Percentiles rank a stretch among this genome's conserved stretches.
Evolutionary conservation across 2,329 filamentous ascomycete species (phyloP).

Genomic region (Cladophialophora carrionii): DNA sequence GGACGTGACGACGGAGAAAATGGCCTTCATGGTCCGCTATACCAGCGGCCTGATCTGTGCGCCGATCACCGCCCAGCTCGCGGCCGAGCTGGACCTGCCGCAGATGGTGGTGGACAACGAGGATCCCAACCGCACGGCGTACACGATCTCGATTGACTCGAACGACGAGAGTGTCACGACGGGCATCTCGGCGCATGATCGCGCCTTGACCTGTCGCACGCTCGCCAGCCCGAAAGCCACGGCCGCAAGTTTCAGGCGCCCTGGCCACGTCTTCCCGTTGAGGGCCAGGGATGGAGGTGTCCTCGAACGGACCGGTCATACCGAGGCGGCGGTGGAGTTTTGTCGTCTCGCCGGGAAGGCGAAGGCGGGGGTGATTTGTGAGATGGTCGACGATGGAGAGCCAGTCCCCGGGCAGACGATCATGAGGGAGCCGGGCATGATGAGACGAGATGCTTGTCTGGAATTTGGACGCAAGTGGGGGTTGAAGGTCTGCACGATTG

Average conservation of each 20-base stretch:
- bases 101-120: conserved; percentile 78
- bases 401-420: conserved; percentile 62
- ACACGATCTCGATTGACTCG: conserved; percentile 87
- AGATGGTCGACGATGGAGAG: conserved; percentile 85
- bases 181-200: conserved; percentile 87
- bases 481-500: conserved; percentile 92
- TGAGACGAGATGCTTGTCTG: conserved; percentile 85
- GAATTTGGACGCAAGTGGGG: conserved; percentile 86
- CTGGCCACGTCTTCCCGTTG: conserved; percentile 88
- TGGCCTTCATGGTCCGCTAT: conserved; percentile 94
- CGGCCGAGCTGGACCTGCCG: conserved; percentile 73
- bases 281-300: conserved; percentile 79
- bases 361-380: conserved; percentile 78
- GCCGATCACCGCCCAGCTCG: conserved; percentile 71
- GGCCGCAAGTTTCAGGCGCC: conserved; percentile 70
- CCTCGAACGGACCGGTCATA: conserved; percentile 78
- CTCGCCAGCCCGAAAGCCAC: conserved; percentile 69
- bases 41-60: conserved; percentile 89
- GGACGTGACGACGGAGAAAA: conserved; percentile 81
- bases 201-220: conserved; percentile 75
- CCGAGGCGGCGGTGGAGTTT: conserved; percentile 90
- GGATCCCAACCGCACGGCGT: conserved; percentile 88
- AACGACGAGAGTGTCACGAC: conserved; percentile 74
- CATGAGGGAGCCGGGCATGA: conserved; percentile 74
- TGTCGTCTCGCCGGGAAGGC: conserved; percentile 81